Base-by-base conservation (phyloP, 1,284 basidiomycete genomes). In the Fistulinella cinereoalba region DNA sequence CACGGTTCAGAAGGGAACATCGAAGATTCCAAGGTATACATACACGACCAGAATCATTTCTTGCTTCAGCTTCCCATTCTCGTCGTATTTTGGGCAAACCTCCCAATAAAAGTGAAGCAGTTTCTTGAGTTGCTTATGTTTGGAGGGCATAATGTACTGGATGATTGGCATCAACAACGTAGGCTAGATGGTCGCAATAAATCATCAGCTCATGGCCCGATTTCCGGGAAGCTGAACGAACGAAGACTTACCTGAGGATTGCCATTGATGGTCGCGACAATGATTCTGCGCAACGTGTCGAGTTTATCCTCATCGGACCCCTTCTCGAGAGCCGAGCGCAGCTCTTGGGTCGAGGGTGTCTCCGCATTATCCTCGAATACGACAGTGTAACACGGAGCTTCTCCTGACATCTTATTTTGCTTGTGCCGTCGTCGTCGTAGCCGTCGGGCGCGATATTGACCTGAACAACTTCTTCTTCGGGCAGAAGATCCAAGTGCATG, bases 1-100 rank as follows among this genome's bases (percentile, higher is more conserved):
- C 23, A 39, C 0, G 63, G 56, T 47, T 46, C 32, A 49, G 41
- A 54, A 32, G 19, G 24, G 32, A 10, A 32, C 6, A 9, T 3
- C 2, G 6, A 27, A 16, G 19, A 18, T 16, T 11, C 34, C 24
- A 36, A 34, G 25, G 45, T 39, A 25, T 28, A 22, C 3, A 82
- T 67, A 95, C 92, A 96, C 95, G 38, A 99, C 96, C 39, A 99
- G 80, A 62, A 99, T 99, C 97, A 99, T 99, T 75, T 99, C 97
- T 72, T 99, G 97, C 79, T 97, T 98, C 60, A 99, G 74, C 73
- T 98, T 98, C 46, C 97, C 97, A 55, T 83, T 85, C 55, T 98
- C 95, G 60, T 99, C 97, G 57, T 97, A 88, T 71, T 99, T 98
- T 22, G 97, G 96, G 71, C 95, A 98, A 25, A 99, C 91, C 73